Evolutionary conservation across 805 yeast genomes (phyloP).

Genomic region (Schizosaccharomyces cryophilus): DNA sequence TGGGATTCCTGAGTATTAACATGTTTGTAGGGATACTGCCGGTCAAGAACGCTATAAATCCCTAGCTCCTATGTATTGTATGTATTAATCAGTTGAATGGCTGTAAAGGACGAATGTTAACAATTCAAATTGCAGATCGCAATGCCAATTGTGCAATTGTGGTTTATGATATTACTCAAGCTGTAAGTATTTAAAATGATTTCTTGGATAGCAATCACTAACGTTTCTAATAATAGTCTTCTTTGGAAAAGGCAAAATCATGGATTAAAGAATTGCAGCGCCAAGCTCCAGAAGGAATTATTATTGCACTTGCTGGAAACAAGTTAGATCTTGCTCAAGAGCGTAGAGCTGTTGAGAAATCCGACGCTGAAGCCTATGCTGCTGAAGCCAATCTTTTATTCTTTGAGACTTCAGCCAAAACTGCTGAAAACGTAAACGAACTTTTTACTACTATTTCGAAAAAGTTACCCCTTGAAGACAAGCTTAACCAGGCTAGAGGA

Average conservation of each 20-base stretch:
- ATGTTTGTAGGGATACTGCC: slow-evolving; percentile 26
- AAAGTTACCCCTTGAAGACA: neutral
- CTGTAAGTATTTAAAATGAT: slow-evolving; percentile 7
- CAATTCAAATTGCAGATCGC: slow-evolving; percentile 18
- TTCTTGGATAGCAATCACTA: slow-evolving; percentile 3
- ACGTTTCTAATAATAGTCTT: slow-evolving; percentile 16
- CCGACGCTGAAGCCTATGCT: slow-evolving; percentile 66
- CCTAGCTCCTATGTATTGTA: slow-evolving; percentile 52
- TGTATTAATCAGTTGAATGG: neutral
- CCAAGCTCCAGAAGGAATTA: slow-evolving; percentile 49
- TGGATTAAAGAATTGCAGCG: slow-evolving; percentile 85
- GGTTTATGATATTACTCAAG: slow-evolving; percentile 57
- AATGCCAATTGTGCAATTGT: slow-evolving; percentile 67
- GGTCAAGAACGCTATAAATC: slow-evolving; percentile 79
- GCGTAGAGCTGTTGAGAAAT: slow-evolving; percentile 21
- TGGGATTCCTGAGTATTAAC: neutral
- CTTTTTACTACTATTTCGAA: slow-evolving; percentile 20
- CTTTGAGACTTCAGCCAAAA: slow-evolving; percentile 54
- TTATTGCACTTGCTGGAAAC: slow-evolving; percentile 73
- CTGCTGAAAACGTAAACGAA: slow-evolving; percentile 34
- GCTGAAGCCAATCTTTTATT: slow-evolving; percentile 76
- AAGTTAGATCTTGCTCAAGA: slow-evolving; percentile 37
- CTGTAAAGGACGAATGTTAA: neutral
- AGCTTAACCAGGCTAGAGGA: neutral
- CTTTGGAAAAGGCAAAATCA: slow-evolving; percentile 53